Base-by-base conservation (phyloP, 805 yeast species). In the Saccharomycopsis microspora region DNA sequence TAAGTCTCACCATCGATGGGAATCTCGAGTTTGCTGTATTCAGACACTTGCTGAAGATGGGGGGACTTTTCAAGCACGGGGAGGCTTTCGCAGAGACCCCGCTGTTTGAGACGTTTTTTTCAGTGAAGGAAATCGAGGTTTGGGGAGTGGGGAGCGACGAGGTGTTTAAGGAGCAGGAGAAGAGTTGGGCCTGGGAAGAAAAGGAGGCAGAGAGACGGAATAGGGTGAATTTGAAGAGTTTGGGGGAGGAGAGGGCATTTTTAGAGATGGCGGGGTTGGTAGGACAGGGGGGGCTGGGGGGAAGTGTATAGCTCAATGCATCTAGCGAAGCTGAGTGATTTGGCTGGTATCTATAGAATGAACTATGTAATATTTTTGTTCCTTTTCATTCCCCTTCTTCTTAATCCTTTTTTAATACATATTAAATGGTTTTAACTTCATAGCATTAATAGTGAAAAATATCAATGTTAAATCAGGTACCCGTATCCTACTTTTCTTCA, bases 141-240 rank as follows among this genome's bases (percentile, higher is more conserved):
- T 85, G 93, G 89, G 97, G 97, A 0, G 75, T 87, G 49, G 97
- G 97, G 1, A 78, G 85, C 5, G 78, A 75, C 6, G 76, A 80
- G 51, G 95, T 86, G 55, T 65, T 88, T 42, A 81, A 74, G 32
- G 89, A 82, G 52, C 96, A 89, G 63, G 68, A 72, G 42, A 76
- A 75, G 56, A 74, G 75, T 51, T 84, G 95, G 93, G 88, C 82
- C 56, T 88, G 96, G 96, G 97, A 90, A 59, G 83, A 82, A 58
- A 69, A 78, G 43, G 96, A 87, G 60, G 95, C 95, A 0, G 74
- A 78, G 55, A 80, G 87, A 36, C 69, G 97, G 45, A 83, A 82
- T 56, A 70, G 75, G 32, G 74, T 88, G 3, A 86, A 88, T 57
- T 55, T 80, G 33, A 70, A 74, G 45, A 75, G 73, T 48, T 59